Evolutionary conservation across 352 stramenopile genomes (phyloP), one percentile per base, ranked within the genome.

Genomic region (Nothophytophthora sp.): DNA sequence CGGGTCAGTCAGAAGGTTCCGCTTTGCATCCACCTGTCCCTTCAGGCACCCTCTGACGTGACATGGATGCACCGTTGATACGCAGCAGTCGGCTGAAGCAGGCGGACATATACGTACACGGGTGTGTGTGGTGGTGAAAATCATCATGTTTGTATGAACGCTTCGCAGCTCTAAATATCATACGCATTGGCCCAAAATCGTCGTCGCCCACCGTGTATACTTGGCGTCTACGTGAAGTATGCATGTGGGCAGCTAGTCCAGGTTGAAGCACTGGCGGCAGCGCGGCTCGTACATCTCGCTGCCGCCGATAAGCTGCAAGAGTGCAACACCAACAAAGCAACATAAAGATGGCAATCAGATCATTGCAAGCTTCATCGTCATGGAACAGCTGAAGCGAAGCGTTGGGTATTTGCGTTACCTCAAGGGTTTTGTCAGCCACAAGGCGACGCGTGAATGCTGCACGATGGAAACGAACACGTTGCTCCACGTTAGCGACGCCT

Each of bases 241-340:
- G 61, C 28, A 57, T 24, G 38, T 12, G 19, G 45, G 37, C 25
- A 50, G 5, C 55, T 32, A 69, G 36, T 62, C 36, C 22, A 69
- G 27, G 46, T 73, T 62, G 50, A 90, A 92, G 63, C 84, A 95
- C 32, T 83, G 66, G 37, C 84, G 80, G 60, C 84, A 95, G 5
- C 81, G 79, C 10, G 84, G 84, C 52, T 90, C 67, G 48, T 95
- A 95, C 44, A 90, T 54, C 37, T 95, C 82, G 38, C 60, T 86
- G 5, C 82, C 81, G 2, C 84, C 84, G 25, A 95, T 90, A 34
- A 92, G 64, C 81, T 91, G 51, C 15, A 61, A 6, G n/a, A 32
- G 32, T 32, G 23, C 3, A 51, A 12, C 29, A 36, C 15, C 40
- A 34, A 30, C 12, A 13, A 32, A 38, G 23, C 3, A 51, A 12